Evolutionary conservation across 805 yeast genomes (phyloP).

Genomic region (Kodamaea hsintzibuensis): DNA sequence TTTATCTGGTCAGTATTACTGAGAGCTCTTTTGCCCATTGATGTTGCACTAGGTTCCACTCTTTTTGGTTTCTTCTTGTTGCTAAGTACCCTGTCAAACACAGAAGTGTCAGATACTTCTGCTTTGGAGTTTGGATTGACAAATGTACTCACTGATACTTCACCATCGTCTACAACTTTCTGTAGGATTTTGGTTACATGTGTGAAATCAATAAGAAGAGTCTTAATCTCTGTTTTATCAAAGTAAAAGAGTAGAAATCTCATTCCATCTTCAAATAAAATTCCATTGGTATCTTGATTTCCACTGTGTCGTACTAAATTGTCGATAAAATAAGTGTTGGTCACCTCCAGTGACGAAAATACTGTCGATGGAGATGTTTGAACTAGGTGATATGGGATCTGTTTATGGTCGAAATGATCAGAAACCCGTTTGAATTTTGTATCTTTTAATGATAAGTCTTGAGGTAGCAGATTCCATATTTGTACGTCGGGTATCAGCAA

Average conservation of each 20-base stretch:
- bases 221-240: not conserved
- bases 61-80: constrained; percentile 18
- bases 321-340: constrained; percentile 22
- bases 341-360: constrained; percentile 19
- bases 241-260: constrained; percentile 26
- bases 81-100: constrained; percentile 38
- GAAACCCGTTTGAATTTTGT: constrained; percentile 7
- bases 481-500: constrained; percentile 21
- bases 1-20: constrained; percentile 29
- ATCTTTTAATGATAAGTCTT: not conserved
- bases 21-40: constrained; percentile 17
- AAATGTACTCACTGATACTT: not conserved
- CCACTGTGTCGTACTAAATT: constrained; percentile 13
- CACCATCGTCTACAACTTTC: not conserved
- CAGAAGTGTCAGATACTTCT: constrained; percentile 15
- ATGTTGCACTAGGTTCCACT: constrained; percentile 12
- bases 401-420: constrained; percentile 17
- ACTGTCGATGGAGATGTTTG: constrained; percentile 20
- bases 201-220: not conserved
- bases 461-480: constrained; percentile 17
- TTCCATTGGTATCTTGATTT: constrained; percentile 15
- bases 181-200: constrained; percentile 1
- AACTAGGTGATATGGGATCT: constrained; percentile 28
- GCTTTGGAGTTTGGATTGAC: not conserved
- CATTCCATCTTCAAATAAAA: constrained; percentile 16